phyloP scores from a whole-genome alignment of 192 early-diverging fungal species.

The Coemansia sp. region DNA sequence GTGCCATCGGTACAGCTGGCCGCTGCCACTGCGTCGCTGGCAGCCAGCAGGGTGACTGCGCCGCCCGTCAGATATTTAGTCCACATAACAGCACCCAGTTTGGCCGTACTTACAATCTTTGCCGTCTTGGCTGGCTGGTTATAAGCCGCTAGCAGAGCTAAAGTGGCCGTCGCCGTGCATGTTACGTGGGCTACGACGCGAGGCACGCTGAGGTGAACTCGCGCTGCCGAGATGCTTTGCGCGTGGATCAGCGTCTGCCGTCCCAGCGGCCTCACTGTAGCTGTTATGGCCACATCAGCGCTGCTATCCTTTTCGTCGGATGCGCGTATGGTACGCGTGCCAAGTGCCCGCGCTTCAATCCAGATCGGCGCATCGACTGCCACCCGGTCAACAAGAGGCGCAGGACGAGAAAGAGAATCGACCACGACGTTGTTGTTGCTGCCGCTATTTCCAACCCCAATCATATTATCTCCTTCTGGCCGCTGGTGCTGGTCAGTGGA shows the following conservation, averaged over 20 bases:
- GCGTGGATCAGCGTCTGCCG: slow-evolving; percentile 45
- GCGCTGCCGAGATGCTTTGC: slow-evolving; percentile 36
- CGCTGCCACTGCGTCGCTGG: slow-evolving; percentile 15
- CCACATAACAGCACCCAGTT: slow-evolving; percentile 10
- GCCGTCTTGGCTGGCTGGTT: slow-evolving; percentile 4
- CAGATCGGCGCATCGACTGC: slow-evolving; percentile 41
- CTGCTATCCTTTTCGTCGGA: too few species aligned
- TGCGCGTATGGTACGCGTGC: slow-evolving; percentile 17
- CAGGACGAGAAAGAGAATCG: neutral
- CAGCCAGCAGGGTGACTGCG: slow-evolving; percentile 1
- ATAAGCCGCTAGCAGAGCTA: neutral
- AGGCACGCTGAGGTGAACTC: slow-evolving; percentile 40
- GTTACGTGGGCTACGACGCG: slow-evolving; percentile 31
- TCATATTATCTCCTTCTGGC: too few species aligned
- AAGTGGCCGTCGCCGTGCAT: neutral
- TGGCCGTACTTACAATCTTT: neutral
- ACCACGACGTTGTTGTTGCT: neutral
- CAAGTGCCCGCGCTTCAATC: slow-evolving; percentile 34
- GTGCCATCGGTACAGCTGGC: slow-evolving; percentile 15
- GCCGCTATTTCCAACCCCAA: neutral
- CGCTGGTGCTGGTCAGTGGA: neutral
- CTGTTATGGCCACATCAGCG: neutral
- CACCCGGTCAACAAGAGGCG: neutral
- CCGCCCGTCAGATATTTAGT: slow-evolving; percentile 10
- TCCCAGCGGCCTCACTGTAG: slow-evolving; percentile 12